These are phyloP conservation scores for Funneliformis caledonium DNA, from an alignment of 371 early-diverging fungal genomes.

Conservation along the genomic window DNA sequence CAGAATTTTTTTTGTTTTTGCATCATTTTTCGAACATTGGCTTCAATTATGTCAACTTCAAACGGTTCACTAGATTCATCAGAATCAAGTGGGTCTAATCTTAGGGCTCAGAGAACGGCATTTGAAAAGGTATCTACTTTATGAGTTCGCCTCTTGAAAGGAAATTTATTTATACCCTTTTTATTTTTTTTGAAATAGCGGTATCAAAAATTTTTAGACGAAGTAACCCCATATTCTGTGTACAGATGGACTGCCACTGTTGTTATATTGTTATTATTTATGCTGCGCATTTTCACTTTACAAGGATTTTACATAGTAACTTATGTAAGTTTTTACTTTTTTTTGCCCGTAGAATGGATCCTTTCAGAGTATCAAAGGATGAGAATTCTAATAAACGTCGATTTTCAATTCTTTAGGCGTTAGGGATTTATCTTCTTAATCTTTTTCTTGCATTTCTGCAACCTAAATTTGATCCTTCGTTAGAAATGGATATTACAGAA, in stretches of 20 bases:
- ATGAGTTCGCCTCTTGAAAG: not conserved
- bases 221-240: constrained; percentile 71
- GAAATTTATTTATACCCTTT: not conserved
- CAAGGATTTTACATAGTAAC: constrained; percentile 97
- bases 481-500: constrained; percentile 76
- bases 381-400: no score
- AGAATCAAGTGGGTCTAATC: constrained; percentile 3
- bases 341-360: not conserved
- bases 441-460: constrained; percentile 93
- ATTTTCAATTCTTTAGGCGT: constrained; percentile 47
- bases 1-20: no score
- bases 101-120: constrained; percentile 20
- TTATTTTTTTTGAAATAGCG: constrained; percentile 44
- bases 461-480: constrained; percentile 95
- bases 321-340: constrained; percentile 54
- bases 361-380: not conserved
- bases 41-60: not conserved
- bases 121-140: constrained; percentile 22
- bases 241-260: constrained; percentile 80
- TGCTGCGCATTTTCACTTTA: constrained; percentile 77
- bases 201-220: constrained; percentile 80
- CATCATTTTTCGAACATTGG: not conserved
- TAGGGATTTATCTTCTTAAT: constrained; percentile 95
- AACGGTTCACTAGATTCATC: constrained; percentile 3
- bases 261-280: constrained; percentile 69